Evolutionary conservation across 352 stramenopile genomes (phyloP), one percentile per base, ranked within the genome.

Genomic region (Hyaloperonospora arabidopsidis): DNA sequence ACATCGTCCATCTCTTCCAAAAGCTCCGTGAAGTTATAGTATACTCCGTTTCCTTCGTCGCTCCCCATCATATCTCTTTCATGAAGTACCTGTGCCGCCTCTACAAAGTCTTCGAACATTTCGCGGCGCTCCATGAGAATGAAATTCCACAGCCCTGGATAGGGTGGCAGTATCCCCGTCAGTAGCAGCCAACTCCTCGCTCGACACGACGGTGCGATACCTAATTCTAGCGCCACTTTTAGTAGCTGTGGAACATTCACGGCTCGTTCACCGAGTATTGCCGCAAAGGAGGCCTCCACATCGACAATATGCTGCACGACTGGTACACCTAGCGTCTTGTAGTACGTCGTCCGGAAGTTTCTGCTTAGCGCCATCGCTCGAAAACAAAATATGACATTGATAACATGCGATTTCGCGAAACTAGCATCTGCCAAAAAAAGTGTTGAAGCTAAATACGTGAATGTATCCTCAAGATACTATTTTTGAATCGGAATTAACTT

Each of bases 301-400:
- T 92, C 77, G 40, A 88, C 79, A 59, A 90, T 86, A 56, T 87
- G 76, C 64, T 87, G 82, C 61, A 90, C 76, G 39, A 92, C 77
- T 7, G 82, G 82, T 52, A 93, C 83, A 41, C 83, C 83, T 46
- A 93, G 67, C 60, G 78, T 93, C 71, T 93, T 93, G 65, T 93
- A 93, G 61, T 93, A 93, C 35, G 79, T 89, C 62, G 77, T 88
- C 39, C 79, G 79, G 63, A 93, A 65, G 32, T 92, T 92, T 49
- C 73, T 64, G 54, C 62, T 87, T 45, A 87, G 56, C 52, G 79
- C 59, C 81, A 89, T 90, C 2, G 25, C 8, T 32, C 8, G 8
- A 4, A 8, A 32, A 10, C 4, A 8, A 32, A 32, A 32, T 32
- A 8, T 32, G 25, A 32, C 25, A 32, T 32, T 32, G 8, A 8